These are phyloP conservation scores for Marsdenia floribunda DNA, from an alignment of 257 asterid species.

Conservation along the genomic window DNA sequence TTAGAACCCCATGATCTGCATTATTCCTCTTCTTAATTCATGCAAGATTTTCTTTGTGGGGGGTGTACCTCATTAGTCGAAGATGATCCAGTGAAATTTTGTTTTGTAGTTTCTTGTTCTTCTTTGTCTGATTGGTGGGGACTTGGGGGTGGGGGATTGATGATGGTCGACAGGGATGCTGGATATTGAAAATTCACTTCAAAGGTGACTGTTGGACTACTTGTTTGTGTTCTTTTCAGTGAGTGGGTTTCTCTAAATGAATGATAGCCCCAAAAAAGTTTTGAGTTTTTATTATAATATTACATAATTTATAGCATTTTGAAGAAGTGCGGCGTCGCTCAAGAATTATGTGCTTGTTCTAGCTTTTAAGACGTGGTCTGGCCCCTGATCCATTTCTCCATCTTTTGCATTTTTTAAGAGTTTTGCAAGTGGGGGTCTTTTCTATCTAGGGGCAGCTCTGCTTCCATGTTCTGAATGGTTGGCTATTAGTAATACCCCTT, in stretches of 20 bases:
- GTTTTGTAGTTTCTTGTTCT: not conserved
- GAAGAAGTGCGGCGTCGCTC: not conserved
- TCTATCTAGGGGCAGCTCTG: not conserved
- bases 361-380: not conserved
- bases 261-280: not conserved
- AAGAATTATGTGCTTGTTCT: not conserved
- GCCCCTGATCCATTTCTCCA: not conserved
- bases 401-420: not conserved
- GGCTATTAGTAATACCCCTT: not conserved
- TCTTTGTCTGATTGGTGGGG: not conserved
- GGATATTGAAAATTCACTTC: not conserved
- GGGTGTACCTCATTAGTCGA: not conserved
- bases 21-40: not conserved
- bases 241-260: not conserved
- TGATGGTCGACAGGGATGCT: not conserved
- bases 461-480: not conserved
- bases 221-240: not conserved
- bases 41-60: not conserved
- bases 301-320: not conserved
- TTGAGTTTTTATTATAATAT: not conserved
- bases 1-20: constrained; percentile 6
- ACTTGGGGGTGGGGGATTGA: not conserved
- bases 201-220: not conserved
- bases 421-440: not conserved
- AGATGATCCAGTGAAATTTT: not conserved